These are phyloP conservation scores for Scedosporium minutisporum DNA, from an alignment of 2,329 filamentous ascomycete genomes.

Conservation along the genomic window DNA sequence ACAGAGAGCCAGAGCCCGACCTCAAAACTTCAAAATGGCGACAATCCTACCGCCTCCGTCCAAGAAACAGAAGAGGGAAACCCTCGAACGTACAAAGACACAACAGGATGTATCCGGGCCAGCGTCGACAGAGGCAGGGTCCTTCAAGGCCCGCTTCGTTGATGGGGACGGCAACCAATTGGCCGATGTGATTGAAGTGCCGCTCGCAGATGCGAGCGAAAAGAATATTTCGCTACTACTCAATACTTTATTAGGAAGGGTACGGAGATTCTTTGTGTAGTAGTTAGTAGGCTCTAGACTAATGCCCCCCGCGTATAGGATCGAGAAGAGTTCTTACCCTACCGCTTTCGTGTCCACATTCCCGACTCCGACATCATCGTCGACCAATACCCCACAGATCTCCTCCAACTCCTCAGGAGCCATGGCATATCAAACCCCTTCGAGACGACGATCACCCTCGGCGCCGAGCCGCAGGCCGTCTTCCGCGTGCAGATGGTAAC, in stretches of 20 bases:
- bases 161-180: constrained; percentile 68
- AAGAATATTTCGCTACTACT: constrained; percentile 82
- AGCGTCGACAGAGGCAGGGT: constrained; percentile 60
- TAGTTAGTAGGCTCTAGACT: constrained; percentile 7
- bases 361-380: constrained; percentile 42
- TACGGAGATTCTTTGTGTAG: constrained; percentile 25
- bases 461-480: constrained; percentile 73
- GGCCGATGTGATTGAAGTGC: constrained; percentile 62
- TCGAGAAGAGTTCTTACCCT: constrained; percentile 49
- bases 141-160: constrained; percentile 77
- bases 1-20: not conserved
- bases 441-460: constrained; percentile 44
- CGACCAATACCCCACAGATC: constrained; percentile 46
- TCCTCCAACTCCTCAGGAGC: constrained; percentile 42
- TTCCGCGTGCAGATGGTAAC: constrained; percentile 90
- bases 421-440: constrained; percentile 50
- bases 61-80: constrained; percentile 75
- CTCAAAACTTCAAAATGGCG: constrained; percentile 46
- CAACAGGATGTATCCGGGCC: constrained; percentile 68
- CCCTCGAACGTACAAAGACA: constrained; percentile 57
- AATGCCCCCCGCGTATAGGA: constrained; percentile 23
- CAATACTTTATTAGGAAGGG: constrained; percentile 73
- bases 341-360: constrained; percentile 51
- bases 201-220: constrained; percentile 74
- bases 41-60: constrained; percentile 75